Evolutionary conservation across 495 filamentous ascomycete species (phyloP).

Genomic region (Cercophora scortea): DNA sequence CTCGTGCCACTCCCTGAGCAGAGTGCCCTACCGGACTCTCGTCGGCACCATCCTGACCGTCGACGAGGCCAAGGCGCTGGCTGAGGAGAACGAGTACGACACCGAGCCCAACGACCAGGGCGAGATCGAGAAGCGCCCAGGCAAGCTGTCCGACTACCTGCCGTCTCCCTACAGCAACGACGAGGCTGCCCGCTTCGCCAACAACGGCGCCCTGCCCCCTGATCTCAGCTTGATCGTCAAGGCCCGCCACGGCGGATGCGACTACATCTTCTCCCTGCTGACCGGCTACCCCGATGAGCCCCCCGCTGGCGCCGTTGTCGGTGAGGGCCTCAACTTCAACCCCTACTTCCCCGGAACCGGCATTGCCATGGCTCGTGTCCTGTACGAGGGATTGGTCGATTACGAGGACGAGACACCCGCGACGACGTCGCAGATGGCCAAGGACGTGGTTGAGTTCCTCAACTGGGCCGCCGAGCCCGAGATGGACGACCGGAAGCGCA

Average conservation of each 20-base stretch:
- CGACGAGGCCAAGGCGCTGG: conserved; percentile 93
- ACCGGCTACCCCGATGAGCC: conserved; percentile 99
- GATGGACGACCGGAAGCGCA: conserved; percentile 98
- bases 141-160: conserved; percentile 97
- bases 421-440: conserved; percentile 97
- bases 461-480: conserved; percentile 99
- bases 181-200: conserved; percentile 94
- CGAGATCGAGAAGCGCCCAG: conserved; percentile 94
- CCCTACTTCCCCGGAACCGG: conserved; percentile 99
- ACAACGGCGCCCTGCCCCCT: conserved; percentile 94
- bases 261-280: conserved; percentile 95
- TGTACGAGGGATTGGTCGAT: conserved; percentile 96
- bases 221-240: conserved; percentile 98
- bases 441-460: conserved; percentile 97
- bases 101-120: conserved; percentile 97
- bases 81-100: conserved; percentile 98
- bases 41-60: conserved; percentile 91
- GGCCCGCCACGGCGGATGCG: conserved; percentile 92
- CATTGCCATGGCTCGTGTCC: conserved; percentile 97
- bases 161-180: conserved; percentile 96
- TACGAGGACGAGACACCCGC: conserved; percentile 97
- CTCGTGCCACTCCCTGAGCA: conserved; percentile 90
- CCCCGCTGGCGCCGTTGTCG: conserved; percentile 74
- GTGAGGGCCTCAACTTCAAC: conserved; percentile 95
- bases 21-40: conserved; percentile 87